Evolutionary conservation across 2,329 filamentous ascomycete species (phyloP), one percentile per base, ranked within the genome.

Genomic region (Fusarium sp.): DNA sequence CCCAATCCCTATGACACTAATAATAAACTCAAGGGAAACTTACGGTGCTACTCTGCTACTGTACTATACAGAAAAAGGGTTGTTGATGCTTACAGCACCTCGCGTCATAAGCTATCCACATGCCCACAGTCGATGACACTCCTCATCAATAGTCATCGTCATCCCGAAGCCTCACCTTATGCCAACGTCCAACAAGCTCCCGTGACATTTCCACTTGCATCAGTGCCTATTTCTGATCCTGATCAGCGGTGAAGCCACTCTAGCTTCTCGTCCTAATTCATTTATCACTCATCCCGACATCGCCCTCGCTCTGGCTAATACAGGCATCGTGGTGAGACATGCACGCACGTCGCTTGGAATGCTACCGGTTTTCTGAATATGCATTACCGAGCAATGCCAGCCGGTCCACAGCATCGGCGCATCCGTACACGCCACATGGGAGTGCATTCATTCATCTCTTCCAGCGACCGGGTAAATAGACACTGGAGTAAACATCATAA

Each of bases 291-390:
- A 48, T 39, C 37, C 40, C 33, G 53, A 37, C 14, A 54, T 63
- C 48, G 45, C 54, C 27, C 46, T 41, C 31, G 31, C 14, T 21
- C 37, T 37, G 36, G 27, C 27, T 27, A 15, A 27, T 48, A 35
- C n/a, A 40, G 41, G 17, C 31, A 27, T 37, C 31, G 41, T 68
- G 41, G 37, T 48, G 48, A 65, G 64, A 65, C 49, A 68, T 46
- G 29, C 43, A 31, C 25, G 27, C 48, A 48, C 48, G 31, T 41
- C 45, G 54, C 49, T 46, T 67, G 59, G 54, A 23, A 68, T 61
- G 35, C 31, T 68, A 56, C 47, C 13, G 23, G 23, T 31, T 27
- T 11, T 41, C 29, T 59, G 40, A 6, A 40, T 36, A 39, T 46
- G 63, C 46, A 58, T 67, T 46, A 58, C 50, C 31, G 25, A 62